Base-by-base conservation (phyloP, 2,329 filamentous ascomycete genomes). In the Myriosclerotinia scirpicola region DNA sequence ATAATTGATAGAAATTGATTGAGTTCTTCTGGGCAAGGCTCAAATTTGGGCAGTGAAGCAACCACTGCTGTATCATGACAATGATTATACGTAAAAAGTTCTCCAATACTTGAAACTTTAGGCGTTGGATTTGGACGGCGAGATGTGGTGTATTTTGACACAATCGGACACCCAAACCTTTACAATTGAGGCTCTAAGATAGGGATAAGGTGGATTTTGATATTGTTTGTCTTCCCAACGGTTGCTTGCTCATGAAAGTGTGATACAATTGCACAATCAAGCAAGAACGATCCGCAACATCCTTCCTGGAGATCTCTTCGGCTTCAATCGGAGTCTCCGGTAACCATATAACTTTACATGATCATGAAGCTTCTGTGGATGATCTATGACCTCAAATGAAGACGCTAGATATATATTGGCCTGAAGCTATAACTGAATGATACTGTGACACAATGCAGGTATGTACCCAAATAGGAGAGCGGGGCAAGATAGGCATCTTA, bases 331-430 rank as follows among this genome's bases (percentile, higher is more conserved):
- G 56, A n/a, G 5, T 5, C 11, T 46, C 30, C 14, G 9, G 48
- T 34, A 36, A 42, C 20, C 56, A 60, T 30, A 46, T 22, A 60
- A 60, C 42, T 60, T 48, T 50, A 60, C n/a, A 38, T 50, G 44
- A 22, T 20, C 17, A 9, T 14, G 8, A 59, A 4, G 14, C 5
- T 34, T 1, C 22, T 36, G 4, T 26, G 15, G 20, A 50, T 38
- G 44, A 30, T 17, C 15, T 50, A 14, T 38, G 30, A 26, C 56
- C 30, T 60, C 56, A 38, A 17, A 22, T 48, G 22, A 2, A 22
- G 44, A 30, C 44, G 38, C 30, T 5, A 38, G 44, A 34, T 60
- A 34, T 12, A 36, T 17, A 22, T 36, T 22, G 20, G 48, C 11
- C 56, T 9, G 8, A 60, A 22, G 20, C 12, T 17, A 14, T 26